These are phyloP conservation scores for Juglanconis oblonga DNA, from an alignment of 2,329 filamentous ascomycete genomes.

Conservation along the genomic window DNA sequence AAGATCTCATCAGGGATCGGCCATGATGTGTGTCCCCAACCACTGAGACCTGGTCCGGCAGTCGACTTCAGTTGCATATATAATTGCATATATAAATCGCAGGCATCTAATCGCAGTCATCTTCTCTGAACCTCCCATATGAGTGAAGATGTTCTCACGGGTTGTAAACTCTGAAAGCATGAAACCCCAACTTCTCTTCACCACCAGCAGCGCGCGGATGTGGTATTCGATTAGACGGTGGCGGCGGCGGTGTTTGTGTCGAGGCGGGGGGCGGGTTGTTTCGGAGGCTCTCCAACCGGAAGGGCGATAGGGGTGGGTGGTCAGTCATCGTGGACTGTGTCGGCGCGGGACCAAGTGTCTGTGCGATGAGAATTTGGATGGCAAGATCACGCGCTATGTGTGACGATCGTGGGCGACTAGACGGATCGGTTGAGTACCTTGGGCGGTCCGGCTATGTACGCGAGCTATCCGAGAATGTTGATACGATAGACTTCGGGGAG, in stretches of 20 bases:
- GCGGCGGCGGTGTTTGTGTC: not conserved
- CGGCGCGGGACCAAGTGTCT: constrained; percentile 4
- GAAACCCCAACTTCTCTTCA: no score
- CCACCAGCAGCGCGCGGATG: not conserved
- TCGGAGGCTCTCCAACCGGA: not conserved
- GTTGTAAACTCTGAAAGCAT: no score
- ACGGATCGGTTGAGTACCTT: not conserved
- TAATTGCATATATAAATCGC: not conserved
- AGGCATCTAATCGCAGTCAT: not conserved
- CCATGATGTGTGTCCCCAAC: not conserved
- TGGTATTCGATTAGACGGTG: constrained; percentile 1
- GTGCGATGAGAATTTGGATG: not conserved
- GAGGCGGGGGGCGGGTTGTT: not conserved
- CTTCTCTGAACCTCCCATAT: not conserved
- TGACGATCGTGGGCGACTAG: constrained; percentile 6
- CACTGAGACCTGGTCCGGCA: not conserved
- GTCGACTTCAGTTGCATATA: no score
- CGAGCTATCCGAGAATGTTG: not conserved
- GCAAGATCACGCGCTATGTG: not conserved
- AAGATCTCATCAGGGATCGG: not conserved
- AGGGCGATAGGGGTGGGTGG: not conserved
- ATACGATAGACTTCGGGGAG: not conserved
- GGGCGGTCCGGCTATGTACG: constrained; percentile 4
- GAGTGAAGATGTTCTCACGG: no score
- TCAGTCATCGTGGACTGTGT: constrained; percentile 4